A percentile compares a stretch with the other conserved stretches of the same genome.
phyloP scores from a whole-genome alignment of 768 basidiomycete species.

The Psilocybe subaeruginosa region DNA sequence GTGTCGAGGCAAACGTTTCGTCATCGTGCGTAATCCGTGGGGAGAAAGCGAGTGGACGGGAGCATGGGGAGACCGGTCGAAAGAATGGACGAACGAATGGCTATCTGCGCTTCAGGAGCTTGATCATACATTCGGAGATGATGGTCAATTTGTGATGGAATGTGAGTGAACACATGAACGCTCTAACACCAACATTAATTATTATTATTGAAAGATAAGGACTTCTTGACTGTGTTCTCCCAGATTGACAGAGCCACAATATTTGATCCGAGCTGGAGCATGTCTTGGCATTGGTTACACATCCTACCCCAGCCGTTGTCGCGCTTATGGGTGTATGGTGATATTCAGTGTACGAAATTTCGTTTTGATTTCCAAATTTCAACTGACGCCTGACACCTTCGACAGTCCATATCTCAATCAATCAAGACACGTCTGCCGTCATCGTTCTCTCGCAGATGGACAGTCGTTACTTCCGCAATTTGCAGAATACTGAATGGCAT shows the following conservation, averaged over 20 bases:
- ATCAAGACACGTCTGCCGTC: conserved; percentile 35
- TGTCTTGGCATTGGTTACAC: conserved; percentile 40
- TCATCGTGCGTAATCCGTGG: conserved; percentile 53
- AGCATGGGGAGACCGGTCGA: conserved; percentile 50
- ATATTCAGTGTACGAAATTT: conserved; percentile 41
- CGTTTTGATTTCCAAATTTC: no score
- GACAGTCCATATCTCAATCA: conserved; percentile 21
- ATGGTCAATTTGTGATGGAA: conserved; percentile 55
- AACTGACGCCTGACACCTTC: no score
- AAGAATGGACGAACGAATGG: conserved; percentile 55
- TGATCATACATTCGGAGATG: conserved; percentile 47
- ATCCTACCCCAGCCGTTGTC: conserved; percentile 34
- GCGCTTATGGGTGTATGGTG: conserved; percentile 47
- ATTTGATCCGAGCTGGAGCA: no score
- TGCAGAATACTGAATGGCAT: conserved; percentile 39
- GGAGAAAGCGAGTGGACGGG: conserved; percentile 52
- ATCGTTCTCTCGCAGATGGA: conserved; percentile 24
- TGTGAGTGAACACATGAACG: conserved; percentile 25
- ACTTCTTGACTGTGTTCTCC: conserved; percentile 34
- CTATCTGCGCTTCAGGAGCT: conserved; percentile 38
- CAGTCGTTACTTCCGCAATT: conserved; percentile 42
- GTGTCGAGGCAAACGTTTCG: conserved; percentile 46
- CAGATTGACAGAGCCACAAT: no score
- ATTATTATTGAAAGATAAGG: conserved; percentile 23
- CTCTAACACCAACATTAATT: neutral